Conservation (phyloP, 805 yeast species). For the Lachancea mirantina region DNA sequence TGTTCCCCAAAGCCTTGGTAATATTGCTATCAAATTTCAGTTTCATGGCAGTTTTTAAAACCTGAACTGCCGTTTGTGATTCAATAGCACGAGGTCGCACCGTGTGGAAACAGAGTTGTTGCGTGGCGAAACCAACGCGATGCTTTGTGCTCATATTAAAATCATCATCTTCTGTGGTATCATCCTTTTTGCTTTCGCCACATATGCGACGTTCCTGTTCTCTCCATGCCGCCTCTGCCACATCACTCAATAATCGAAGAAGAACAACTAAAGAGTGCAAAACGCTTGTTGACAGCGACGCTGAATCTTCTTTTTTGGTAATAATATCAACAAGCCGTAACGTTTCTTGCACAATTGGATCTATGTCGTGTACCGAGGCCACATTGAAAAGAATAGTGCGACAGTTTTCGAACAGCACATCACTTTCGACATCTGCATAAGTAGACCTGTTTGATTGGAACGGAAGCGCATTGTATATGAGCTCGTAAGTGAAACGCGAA, state of each 20-base stretch:
- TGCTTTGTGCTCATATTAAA: constrained; percentile 17
- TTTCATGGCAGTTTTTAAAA: constrained; percentile 26
- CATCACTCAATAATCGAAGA: constrained; percentile 35
- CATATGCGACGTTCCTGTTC: constrained; percentile 20
- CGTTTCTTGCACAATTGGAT: constrained; percentile 10
- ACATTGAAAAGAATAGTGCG: constrained; percentile 12
- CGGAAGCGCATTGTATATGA: constrained; percentile 9
- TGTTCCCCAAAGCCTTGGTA: constrained; percentile 28
- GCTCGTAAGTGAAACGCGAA: constrained; percentile 6
- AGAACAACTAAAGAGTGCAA: constrained; percentile 31
- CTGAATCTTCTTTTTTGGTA: constrained; percentile 5
- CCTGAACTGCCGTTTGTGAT: constrained; percentile 21
- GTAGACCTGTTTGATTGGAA: constrained; percentile 5
- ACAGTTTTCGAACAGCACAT: constrained; percentile 10
- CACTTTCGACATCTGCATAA: constrained; percentile 15
- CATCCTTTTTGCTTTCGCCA: constrained; percentile 18
- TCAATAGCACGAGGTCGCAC: constrained; percentile 29
- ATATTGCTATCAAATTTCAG: constrained; percentile 30
- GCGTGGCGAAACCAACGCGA: constrained; percentile 30
- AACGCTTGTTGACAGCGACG: constrained; percentile 9
- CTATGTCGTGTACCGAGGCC: constrained; percentile 10
- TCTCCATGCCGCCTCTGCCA: constrained; percentile 37
- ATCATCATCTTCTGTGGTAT: constrained; percentile 16
- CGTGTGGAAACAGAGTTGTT: constrained; percentile 30
- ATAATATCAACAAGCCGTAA: constrained; percentile 7